These are phyloP conservation scores for Colletotrichum sp. DNA, from an alignment of 2,329 filamentous ascomycete species.

Conservation along the genomic window DNA sequence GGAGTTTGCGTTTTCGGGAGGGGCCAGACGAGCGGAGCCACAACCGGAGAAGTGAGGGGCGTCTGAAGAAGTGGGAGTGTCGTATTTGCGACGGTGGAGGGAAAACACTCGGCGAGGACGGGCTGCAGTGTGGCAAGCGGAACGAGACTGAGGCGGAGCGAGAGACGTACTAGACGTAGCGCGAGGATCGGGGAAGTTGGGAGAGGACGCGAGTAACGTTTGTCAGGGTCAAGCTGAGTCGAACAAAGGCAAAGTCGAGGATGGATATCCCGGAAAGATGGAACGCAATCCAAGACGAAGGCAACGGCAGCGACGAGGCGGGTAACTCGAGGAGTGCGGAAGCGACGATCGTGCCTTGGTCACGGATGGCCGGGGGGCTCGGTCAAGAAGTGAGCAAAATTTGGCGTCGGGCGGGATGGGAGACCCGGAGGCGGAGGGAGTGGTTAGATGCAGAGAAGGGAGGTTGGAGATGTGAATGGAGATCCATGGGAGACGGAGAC, in stretches of 20 bases:
- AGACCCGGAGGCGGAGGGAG: background rate
- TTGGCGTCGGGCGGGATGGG: background rate
- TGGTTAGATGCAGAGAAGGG: background rate
- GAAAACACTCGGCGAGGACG: background rate
- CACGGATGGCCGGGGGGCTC: background rate
- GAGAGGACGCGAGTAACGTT: background rate
- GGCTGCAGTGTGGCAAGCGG: background rate
- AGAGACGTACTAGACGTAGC: background rate
- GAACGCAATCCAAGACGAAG: background rate
- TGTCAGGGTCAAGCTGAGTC: background rate
- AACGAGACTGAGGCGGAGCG: background rate
- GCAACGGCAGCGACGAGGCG: background rate
- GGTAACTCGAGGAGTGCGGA: background rate
- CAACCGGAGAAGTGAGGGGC: background rate
- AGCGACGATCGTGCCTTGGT: background rate
- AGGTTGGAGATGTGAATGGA: background rate
- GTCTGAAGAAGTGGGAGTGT: background rate
- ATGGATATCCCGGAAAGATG: background rate
- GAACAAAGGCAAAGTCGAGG: background rate
- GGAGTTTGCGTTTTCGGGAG: slow-evolving; percentile 3
- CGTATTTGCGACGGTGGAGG: background rate
- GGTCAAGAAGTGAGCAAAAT: background rate
- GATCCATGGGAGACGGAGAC: background rate
- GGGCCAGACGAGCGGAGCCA: background rate
- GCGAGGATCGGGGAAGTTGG: background rate